phyloP scores from a whole-genome alignment of 306 rosid species.

The Psophocarpus tetragonolobus region DNA sequence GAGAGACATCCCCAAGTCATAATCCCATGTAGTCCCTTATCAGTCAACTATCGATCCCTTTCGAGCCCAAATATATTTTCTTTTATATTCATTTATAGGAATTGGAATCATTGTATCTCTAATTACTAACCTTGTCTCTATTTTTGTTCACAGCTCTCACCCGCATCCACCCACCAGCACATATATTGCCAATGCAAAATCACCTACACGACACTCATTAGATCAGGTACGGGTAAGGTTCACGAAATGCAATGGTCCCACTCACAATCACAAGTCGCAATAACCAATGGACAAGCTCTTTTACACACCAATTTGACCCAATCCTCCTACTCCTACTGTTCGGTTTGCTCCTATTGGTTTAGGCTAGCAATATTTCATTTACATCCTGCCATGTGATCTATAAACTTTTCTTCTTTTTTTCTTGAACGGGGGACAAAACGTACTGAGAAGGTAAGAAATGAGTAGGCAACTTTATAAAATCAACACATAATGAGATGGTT shows the following conservation, averaged over 20 bases:
- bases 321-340: neutral
- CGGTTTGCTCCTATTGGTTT: neutral
- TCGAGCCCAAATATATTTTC: neutral
- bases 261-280: neutral
- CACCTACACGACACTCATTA: neutral
- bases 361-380: neutral
- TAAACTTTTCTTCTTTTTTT: neutral
- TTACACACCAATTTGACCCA: neutral
- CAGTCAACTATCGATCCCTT: slow-evolving; percentile 45
- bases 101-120: neutral
- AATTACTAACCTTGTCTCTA: slow-evolving; percentile 23
- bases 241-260: slow-evolving; percentile 11
- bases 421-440: neutral
- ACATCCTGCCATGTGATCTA: neutral
- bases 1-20: slow-evolving; percentile 38
- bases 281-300: neutral
- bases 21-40: slow-evolving; percentile 1
- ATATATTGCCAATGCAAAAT: slow-evolving; percentile 10
- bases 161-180: slow-evolving; percentile 39
- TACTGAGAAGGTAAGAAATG: neutral
- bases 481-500: neutral
- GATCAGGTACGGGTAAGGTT: neutral
- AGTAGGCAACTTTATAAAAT: neutral
- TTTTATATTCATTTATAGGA: neutral
- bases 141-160: slow-evolving; percentile 32